Evolutionary conservation across 1,284 basidiomycete species (phyloP), one percentile per base, ranked within the genome.

Genomic region (Puccinia hordei): DNA sequence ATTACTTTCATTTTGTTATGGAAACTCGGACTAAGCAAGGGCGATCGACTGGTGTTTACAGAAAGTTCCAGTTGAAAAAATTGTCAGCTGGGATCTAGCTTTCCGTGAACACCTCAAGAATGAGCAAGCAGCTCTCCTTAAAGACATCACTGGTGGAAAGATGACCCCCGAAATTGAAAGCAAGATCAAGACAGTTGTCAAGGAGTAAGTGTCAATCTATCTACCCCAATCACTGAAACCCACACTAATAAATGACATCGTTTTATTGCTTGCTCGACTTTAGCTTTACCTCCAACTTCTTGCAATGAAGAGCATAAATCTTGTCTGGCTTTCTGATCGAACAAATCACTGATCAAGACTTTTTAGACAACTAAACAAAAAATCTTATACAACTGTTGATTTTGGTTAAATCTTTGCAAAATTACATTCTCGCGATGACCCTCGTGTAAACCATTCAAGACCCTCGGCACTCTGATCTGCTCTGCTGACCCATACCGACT

Each of bases 61-160:
- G 87, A 88, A 92, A 73, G 92, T 98, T 87, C 92, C 93, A 80
- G 94, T 96, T 81, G 93, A 97, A 85, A 89, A 95, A 89, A 98
- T 98, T 87, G 93, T 91, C 84, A 91, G 90, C 84, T 98, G 95
- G 95, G 95, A 98, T 88, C 89, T 88, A 82, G 91, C 93, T 85
- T 95, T 95, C 92, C 92, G 93, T 85, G 88, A 90, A 84, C 91
- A 94, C 87, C 82, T 85, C 69, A 63, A 80, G 59, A 75, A 80
- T 35, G 78, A 81, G 53, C 83, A 87, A 83, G 83, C 83, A 68
- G 83, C 83, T 72, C 84, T 87, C 53, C 84, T 87, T 53, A 82
- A 84, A 53, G 85, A 95, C 88, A 95, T 98, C 85, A 87, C 90
- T 80, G 89, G 89, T 83, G 95, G 95, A 83, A 89, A 88, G 82